Percentiles rank a stretch among this genome's conserved stretches.
These are phyloP conservation scores for Cnidoscolus chayamansa DNA, from an alignment of 441 rosid species.

Conservation along the genomic window DNA sequence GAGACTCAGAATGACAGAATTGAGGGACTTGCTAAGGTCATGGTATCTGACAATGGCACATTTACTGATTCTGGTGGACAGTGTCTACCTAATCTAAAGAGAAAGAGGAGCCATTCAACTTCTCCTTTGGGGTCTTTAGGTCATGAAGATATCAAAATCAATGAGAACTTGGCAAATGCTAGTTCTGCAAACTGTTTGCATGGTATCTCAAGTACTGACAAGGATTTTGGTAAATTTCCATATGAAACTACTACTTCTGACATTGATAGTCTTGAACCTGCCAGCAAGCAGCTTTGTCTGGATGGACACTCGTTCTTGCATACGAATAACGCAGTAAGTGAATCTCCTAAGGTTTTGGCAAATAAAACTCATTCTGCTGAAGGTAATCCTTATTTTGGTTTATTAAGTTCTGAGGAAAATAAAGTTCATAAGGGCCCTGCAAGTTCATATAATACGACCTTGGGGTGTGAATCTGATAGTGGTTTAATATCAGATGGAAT, in stretches of 20 bases:
- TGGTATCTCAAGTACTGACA: conserved; percentile 27
- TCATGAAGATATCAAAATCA: conserved; percentile 32
- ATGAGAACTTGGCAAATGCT: conserved; percentile 28
- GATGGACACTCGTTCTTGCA: conserved; percentile 25
- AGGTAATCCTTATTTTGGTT: conserved; percentile 28
- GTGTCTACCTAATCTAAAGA: conserved; percentile 23
- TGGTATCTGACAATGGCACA: conserved; percentile 24
- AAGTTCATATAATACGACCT: conserved; percentile 26
- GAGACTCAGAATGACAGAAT: conserved; percentile 23
- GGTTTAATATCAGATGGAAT: conserved; percentile 25
- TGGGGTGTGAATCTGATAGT: conserved; percentile 21
- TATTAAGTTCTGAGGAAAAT: conserved; percentile 34
- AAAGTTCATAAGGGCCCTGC: conserved; percentile 25
- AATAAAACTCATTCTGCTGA: conserved; percentile 15
- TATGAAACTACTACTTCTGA: conserved; percentile 26
- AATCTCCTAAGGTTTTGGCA: conserved; percentile 21
- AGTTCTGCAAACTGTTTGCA: conserved; percentile 14
- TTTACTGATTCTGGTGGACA: conserved; percentile 21
- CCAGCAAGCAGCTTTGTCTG: conserved; percentile 25
- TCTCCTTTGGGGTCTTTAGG: conserved; percentile 33
- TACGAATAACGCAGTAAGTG: conserved; percentile 29
- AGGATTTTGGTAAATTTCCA: conserved; percentile 23
- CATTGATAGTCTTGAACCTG: conserved; percentile 28
- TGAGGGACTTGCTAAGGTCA: conserved; percentile 22
- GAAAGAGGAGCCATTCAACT: conserved; percentile 33